Evolutionary conservation across 495 filamentous ascomycete genomes (phyloP).

Genomic region (Penicillium chermesinum): DNA sequence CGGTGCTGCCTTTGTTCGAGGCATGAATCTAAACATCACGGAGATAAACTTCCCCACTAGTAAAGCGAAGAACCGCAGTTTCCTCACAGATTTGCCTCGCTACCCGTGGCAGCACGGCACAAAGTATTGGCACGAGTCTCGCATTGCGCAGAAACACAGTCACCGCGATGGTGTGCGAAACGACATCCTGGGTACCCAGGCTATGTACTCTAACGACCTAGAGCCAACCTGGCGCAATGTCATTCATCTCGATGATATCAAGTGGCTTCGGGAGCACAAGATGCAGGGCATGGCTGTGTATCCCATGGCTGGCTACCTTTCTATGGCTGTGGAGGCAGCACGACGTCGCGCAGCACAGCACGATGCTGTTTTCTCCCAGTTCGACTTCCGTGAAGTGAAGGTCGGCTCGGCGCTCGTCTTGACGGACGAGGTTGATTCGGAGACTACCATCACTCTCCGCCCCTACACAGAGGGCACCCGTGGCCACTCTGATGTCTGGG

Average conservation of each 20-base stretch:
- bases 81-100: slow-evolving; percentile 38
- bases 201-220: slow-evolving; percentile 26
- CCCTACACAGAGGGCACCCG: slow-evolving; percentile 35
- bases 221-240: slow-evolving; percentile 44
- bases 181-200: slow-evolving; percentile 48
- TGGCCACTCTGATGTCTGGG: slow-evolving; percentile 33
- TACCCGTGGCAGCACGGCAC: slow-evolving; percentile 44
- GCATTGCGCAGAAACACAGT: slow-evolving; percentile 43
- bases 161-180: slow-evolving; percentile 31
- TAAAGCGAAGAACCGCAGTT: slow-evolving; percentile 12
- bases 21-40: slow-evolving; percentile 15
- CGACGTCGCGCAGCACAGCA: slow-evolving; percentile 14
- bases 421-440: slow-evolving; percentile 34
- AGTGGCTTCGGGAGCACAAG: slow-evolving; percentile 50
- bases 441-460: slow-evolving; percentile 37
- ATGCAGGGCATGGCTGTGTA: slow-evolving; percentile 44
- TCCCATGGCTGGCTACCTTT: slow-evolving; percentile 43
- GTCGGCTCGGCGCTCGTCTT: slow-evolving; percentile 38
- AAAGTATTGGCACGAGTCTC: slow-evolving; percentile 39
- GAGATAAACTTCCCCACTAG: slow-evolving; percentile 21
- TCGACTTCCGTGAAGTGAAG: slow-evolving; percentile 37
- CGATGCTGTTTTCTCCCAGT: slow-evolving; percentile 14
- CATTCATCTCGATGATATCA: slow-evolving; percentile 39
- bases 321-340: slow-evolving; percentile 49
- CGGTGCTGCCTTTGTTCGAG: slow-evolving; percentile 19